Conservation (phyloP, 352 stramenopile genomes). For the Pythium scleroteichum region DNA sequence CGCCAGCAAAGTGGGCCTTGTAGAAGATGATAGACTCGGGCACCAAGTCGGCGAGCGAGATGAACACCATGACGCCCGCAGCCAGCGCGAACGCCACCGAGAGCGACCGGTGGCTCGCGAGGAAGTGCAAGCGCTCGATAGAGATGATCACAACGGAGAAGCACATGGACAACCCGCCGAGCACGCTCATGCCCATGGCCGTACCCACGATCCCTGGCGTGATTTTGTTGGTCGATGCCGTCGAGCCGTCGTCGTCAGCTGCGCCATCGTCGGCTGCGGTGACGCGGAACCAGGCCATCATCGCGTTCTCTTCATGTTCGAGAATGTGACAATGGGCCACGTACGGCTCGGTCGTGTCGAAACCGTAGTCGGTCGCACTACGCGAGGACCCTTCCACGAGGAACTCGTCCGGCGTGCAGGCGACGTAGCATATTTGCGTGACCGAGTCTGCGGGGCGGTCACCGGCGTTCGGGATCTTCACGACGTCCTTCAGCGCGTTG, state of each 20-base stretch:
- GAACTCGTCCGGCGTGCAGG: conserved; percentile 72
- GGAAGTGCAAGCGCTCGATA: conserved; percentile 58
- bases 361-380: conserved; percentile 56
- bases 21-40: conserved; percentile 57
- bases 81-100: conserved; percentile 64
- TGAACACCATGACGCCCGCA: conserved; percentile 79
- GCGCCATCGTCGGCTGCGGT: conserved; percentile 43
- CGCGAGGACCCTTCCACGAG: conserved; percentile 51
- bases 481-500: conserved; percentile 75
- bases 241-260: conserved; percentile 48
- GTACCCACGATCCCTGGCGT: conserved; percentile 49
- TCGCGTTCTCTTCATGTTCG: conserved; percentile 78
- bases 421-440: conserved; percentile 76
- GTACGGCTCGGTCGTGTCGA: conserved; percentile 70
- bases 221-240: conserved; percentile 36
- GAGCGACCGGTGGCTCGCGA: conserved; percentile 53
- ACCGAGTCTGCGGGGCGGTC: conserved; percentile 38
- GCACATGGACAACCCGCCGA: conserved; percentile 61
- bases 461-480: conserved; percentile 67
- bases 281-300: conserved; percentile 71
- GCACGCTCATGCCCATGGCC: conserved; percentile 75
- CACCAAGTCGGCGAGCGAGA: conserved; percentile 67
- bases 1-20: conserved; percentile 42
- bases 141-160: conserved; percentile 72
- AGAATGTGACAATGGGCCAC: conserved; percentile 79